phyloP scores from a whole-genome alignment of 169 alveolate species.

The Eimeria falciformis region DNA sequence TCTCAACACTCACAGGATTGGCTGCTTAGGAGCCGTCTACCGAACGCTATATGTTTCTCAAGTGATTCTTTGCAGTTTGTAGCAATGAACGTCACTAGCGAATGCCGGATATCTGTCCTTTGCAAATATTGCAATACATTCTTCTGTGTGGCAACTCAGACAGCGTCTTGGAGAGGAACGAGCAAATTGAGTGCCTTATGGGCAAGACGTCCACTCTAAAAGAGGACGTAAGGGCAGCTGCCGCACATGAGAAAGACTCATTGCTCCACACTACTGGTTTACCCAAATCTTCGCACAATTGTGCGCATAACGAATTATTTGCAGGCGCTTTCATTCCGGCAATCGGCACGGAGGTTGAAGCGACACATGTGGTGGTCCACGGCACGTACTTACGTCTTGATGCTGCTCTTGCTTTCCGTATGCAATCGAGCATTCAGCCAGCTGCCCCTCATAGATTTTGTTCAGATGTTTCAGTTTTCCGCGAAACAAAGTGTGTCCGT shows the following conservation, averaged over 20 bases:
- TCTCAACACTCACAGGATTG: no score
- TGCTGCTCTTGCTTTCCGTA: constrained; percentile 16
- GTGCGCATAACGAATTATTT: background rate
- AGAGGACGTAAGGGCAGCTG: constrained; percentile 44
- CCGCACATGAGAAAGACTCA: background rate
- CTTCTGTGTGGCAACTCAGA: background rate
- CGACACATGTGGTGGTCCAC: constrained; percentile 56
- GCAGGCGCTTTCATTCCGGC: constrained; percentile 29
- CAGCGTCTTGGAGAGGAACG: constrained; percentile 56
- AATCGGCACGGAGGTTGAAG: constrained; percentile 11
- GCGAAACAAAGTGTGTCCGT: no score
- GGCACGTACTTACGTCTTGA: constrained; percentile 20
- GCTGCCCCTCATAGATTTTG: no score
- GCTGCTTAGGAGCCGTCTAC: no score
- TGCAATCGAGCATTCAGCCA: background rate
- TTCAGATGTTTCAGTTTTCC: no score
- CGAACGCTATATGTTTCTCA: no score
- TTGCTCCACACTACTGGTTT: background rate
- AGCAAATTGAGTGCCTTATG: constrained; percentile 57
- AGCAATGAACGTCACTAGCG: no score
- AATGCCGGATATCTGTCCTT: no score
- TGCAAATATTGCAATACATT: background rate
- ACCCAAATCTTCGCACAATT: background rate
- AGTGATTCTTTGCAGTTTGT: no score
- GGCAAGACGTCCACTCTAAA: constrained; percentile 3